Base-by-base conservation (phyloP, 1,284 basidiomycete genomes). In the Microstroma glucosiphilum region DNA sequence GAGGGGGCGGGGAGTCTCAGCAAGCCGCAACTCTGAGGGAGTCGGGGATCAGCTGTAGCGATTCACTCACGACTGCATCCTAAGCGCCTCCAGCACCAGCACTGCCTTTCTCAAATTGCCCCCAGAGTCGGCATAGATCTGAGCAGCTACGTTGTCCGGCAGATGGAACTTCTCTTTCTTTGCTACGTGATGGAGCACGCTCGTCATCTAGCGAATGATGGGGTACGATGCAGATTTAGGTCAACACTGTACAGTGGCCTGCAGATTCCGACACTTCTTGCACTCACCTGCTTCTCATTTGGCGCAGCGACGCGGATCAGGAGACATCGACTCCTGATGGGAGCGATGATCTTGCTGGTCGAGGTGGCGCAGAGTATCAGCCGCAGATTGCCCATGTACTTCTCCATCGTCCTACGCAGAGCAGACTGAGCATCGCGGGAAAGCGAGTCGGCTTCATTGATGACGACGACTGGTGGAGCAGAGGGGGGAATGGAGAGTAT, bases 361-460 rank as follows among this genome's bases (percentile, higher is more conserved):
- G 90, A 93, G 80, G 92, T 96, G n/a, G 94, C 92, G 79, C 94
- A 97, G 12, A 99, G 85, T 72, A 99, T 94, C 69, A 99, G 87
- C 55, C 96, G 87, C 85, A 99, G 86, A 80, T 97, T 98, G 56
- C 87, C 87, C 90, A 96, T 97, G 83, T 96, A 98, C 80, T 97
- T 78, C 76, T 99, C 94, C 94, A 98, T 99, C 1, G 94, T 98
- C 63, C 96, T 85, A 74, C 96, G 88, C 51, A 99, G 84, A 4
- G 94, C 94, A 0, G 94, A 92, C 82, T 98, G 94, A 0, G 94
- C 94, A 81, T 98, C 94, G 68, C 93, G 87, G 13, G 91, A 88
- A 55, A 98, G 85, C 0, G 90, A 87, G 80, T 99, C 94, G 0
- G 94, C 96, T 81, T 97, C 94, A 75, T 98, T 96, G 80, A 99